A percentile compares a stretch with the other conserved stretches of the same genome.
These are phyloP conservation scores for Scalesia atractyloides DNA, from an alignment of 129 eudicot species.

Conservation along the genomic window DNA sequence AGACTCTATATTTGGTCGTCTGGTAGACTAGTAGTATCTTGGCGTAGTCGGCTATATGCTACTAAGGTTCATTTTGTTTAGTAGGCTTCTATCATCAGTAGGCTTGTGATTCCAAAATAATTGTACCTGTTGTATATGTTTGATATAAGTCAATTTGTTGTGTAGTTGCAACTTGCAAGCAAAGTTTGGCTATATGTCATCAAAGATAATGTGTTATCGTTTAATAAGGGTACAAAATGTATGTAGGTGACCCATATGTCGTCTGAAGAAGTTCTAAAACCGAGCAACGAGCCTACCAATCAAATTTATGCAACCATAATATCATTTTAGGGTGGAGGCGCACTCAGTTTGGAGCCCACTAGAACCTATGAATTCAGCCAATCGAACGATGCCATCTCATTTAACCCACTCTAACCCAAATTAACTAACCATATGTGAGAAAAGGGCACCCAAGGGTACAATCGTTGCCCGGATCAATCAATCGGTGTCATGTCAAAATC, in stretches of 20 bases:
- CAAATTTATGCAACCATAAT: not conserved
- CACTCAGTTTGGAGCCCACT: too few relatives aligned
- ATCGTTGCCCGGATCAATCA: too few relatives aligned
- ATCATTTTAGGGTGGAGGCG: too few relatives aligned
- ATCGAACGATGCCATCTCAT: too few relatives aligned
- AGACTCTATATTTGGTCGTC: not conserved
- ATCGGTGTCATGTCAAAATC: too few relatives aligned
- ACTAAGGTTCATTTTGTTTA: not conserved
- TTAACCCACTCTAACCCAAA: too few relatives aligned
- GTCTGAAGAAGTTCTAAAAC: not conserved
- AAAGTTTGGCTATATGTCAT: conserved; percentile 13
- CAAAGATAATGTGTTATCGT: not conserved
- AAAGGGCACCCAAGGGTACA: too few relatives aligned
- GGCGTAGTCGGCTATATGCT: not conserved
- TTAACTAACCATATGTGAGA: too few relatives aligned
- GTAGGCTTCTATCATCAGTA: not conserved
- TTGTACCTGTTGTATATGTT: not conserved
- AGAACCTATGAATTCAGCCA: too few relatives aligned
- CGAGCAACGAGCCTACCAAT: not conserved
- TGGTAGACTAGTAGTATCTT: not conserved
- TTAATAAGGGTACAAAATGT: not conserved
- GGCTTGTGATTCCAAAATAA: not conserved
- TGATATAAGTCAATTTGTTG: conserved; percentile 1
- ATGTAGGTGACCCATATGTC: not conserved
- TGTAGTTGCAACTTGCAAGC: conserved; percentile 10